These are phyloP conservation scores for Trypanosoma theileri DNA, from an alignment of 208 protist species.

Conservation along the genomic window DNA sequence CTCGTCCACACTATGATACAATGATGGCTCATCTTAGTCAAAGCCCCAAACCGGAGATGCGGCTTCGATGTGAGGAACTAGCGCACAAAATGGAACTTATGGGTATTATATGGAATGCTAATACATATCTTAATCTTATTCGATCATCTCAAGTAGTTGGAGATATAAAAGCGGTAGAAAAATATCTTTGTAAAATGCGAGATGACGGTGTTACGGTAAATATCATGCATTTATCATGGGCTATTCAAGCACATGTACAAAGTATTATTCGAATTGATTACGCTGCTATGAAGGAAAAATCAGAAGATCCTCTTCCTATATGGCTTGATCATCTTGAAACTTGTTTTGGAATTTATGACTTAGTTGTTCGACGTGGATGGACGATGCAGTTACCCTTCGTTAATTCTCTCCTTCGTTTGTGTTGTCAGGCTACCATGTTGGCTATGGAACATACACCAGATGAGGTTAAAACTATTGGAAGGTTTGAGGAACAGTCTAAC, in stretches of 20 bases:
- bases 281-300: slow-evolving; percentile 60
- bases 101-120: slow-evolving; percentile 84
- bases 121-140: slow-evolving; percentile 86
- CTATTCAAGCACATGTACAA: slow-evolving; percentile 82
- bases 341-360: slow-evolving; percentile 84
- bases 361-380: slow-evolving; percentile 78
- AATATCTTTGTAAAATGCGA: slow-evolving; percentile 77
- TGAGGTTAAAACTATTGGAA: slow-evolving; percentile 47
- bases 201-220: slow-evolving; percentile 67
- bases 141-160: slow-evolving; percentile 77
- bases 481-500: slow-evolving; percentile 78
- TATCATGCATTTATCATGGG: slow-evolving; percentile 76
- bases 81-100: slow-evolving; percentile 91
- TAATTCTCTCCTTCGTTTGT: slow-evolving; percentile 82
- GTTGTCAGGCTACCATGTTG: slow-evolving; percentile 79
- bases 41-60: slow-evolving; percentile 77
- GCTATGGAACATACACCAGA: slow-evolving; percentile 72
- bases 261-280: slow-evolving; percentile 71
- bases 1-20: slow-evolving; percentile 81
- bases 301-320: slow-evolving; percentile 35
- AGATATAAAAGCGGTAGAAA: slow-evolving; percentile 76
- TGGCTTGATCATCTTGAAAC: slow-evolving; percentile 77
- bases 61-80: slow-evolving; percentile 81
- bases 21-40: slow-evolving; percentile 85
- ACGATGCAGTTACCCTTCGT: slow-evolving; percentile 75